Base-by-base conservation (phyloP, 208 protist genomes). In the Trypanosoma grayi region DNA sequence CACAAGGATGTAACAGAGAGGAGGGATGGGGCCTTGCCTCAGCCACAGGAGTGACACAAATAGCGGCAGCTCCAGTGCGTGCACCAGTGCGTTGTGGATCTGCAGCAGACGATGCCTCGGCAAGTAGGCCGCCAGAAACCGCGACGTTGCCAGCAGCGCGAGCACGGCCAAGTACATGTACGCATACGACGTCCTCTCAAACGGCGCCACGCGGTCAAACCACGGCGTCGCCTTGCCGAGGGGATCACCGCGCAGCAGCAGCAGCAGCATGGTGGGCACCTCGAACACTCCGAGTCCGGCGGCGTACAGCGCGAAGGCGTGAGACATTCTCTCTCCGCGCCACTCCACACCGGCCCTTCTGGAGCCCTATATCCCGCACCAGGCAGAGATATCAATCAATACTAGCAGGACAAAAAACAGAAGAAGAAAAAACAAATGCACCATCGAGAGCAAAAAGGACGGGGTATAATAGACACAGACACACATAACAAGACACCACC, bases 131-230 rank as follows among this genome's bases (percentile, higher is more conserved):
- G 73, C 58, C 47, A 82, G 53, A 13, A 48, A 53, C 2, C 78
- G 70, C 4, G 64, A 64, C 4, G 70, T 39, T 6, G 80, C 66
- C 7, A 89, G 47, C 13, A 70, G 54, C 24, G 59, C 36, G 18
- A 85, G 63, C 18, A 83, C 60, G 44, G 60, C 57, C 3, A 57
- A 51, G 52, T 85, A 89, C 18, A 79, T 54, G 25, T 57, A 75
- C 22, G 62, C 55, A 9, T 83, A 60, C 1, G 73, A 24, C 34
- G 43, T 53, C 75, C 82, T 2, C 52, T 59, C 36, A 25, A 66
- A 41, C 71, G 62, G 53, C 41, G 60, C n/a, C 51, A 24, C 34
- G 65, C 70, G 48, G 34, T 81, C 80, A 41, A 86, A 81, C 80
- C 80, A 86, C 51, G 69, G 66, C 4, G 75, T 70, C 0, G 61